Evolutionary conservation across 176 grass and related monocot genomes (phyloP), one percentile per base, ranked within the genome.

Genomic region (Microstegium vimineum): DNA sequence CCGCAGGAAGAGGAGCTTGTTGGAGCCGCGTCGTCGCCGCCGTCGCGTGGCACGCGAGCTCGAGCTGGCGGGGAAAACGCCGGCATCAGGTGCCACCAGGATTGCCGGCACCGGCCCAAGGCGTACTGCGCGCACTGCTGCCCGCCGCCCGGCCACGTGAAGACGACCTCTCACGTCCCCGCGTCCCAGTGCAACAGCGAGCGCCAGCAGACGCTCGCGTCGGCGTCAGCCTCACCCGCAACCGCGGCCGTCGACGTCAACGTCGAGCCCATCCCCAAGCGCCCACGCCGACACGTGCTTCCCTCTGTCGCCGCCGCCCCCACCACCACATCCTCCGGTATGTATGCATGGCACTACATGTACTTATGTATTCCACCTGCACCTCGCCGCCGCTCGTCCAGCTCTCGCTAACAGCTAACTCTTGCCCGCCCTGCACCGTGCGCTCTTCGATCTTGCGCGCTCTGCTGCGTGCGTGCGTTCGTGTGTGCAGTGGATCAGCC

Each of bases 51-150:
- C 25, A 30, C 69, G 25, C 25, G 41, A 9, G n/a, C n/a, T n/a
- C n/a, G n/a, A n/a, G 69, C 69, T 42, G 68, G 12, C 36, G 35
- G 20, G 30, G 63, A 30, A 30, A 14, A 15, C 31, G 16, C 2
- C 17, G 16, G 17, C 69, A 10, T 31, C 15, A 72, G 41, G 1
- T 72, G 69, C 41, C n/a, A n/a, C 41, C 69, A 31, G 41, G 69
- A 30, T 8, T 28, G 69, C 69, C 27, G 69, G 12, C 6, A 8
- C 38, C 37, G n/a, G n/a, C n/a, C 68, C 12, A 43, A 43, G 12
- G 38, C 69, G 40, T 40, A 14, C 69, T 71, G 69, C 69, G 23
- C 69, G 40, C 40, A 72, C 69, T 71, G 69, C 69, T 46, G 69
- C 69, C 41, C 40, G 23, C 40, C 40, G 69, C 26, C 15, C 16